A percentile compares a stretch with the other conserved stretches of the same genome.
Evolutionary conservation across 768 basidiomycete species (phyloP).

Genomic region (Trametes villosa): DNA sequence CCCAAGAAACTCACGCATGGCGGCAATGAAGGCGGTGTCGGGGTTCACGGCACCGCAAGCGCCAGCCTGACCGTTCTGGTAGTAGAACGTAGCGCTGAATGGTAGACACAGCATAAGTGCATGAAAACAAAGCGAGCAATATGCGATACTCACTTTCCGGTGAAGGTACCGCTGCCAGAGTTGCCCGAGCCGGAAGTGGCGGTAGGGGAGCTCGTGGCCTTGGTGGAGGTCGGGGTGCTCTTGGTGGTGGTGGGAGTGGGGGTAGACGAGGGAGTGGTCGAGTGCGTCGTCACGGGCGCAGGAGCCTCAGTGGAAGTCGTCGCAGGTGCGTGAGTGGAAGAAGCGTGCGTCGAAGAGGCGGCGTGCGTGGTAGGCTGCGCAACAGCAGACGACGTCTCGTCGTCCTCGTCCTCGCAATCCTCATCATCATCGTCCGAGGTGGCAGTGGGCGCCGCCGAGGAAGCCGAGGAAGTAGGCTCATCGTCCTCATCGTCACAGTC

Average conservation of each 20-base stretch:
- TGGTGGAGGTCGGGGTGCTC: slow-evolving; percentile 24
- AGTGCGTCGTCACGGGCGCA: slow-evolving; percentile 10
- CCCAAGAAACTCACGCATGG: slow-evolving; percentile 53
- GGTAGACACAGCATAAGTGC: not conserved
- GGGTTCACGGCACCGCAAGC: slow-evolving; percentile 70
- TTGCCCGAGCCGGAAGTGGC: slow-evolving; percentile 5
- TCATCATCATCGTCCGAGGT: slow-evolving; percentile 32
- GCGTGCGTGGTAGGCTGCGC: slow-evolving; percentile 12
- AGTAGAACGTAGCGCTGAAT: slow-evolving; percentile 47
- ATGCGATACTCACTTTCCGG: slow-evolving; percentile 40
- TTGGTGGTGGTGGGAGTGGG: slow-evolving; percentile 15
- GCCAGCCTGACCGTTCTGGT: slow-evolving; percentile 65
- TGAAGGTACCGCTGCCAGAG: slow-evolving; percentile 35
- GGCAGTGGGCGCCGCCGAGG: slow-evolving; percentile 34
- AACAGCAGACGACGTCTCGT: slow-evolving; percentile 15
- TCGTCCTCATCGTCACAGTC: slow-evolving; percentile 21
- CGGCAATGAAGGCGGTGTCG: slow-evolving; percentile 65
- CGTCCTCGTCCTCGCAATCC: slow-evolving; percentile 37
- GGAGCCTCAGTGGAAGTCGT: slow-evolving; percentile 23
- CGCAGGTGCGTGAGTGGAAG: slow-evolving; percentile 14
- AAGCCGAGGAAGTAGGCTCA: slow-evolving; percentile 8
- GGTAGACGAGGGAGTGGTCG: slow-evolving; percentile 11
- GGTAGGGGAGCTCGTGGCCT: slow-evolving; percentile 23
- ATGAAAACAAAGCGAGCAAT: not conserved
- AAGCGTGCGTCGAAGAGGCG: slow-evolving; percentile 8